Evolutionary conservation across 1,284 basidiomycete genomes (phyloP), one percentile per base, ranked within the genome.

Genomic region (Mycosarcoma mackinlayi): DNA sequence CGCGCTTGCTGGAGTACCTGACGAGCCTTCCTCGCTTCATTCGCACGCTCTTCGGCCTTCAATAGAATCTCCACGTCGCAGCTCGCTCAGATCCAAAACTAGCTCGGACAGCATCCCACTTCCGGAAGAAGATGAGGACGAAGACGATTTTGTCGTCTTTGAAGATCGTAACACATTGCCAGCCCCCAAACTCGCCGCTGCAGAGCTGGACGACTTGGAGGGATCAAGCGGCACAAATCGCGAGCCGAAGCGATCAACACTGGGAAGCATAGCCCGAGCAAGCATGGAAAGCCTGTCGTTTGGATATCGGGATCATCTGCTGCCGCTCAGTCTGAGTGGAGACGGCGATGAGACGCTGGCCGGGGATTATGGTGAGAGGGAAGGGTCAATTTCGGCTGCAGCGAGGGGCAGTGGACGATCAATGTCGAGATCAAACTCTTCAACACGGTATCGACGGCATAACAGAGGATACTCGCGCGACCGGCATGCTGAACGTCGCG

Each of bases 101-200:
- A 69, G 59, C 52, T 60, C 52, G 25, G 59, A 71, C 31, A 57
- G 63, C 53, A 56, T 58, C 14, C 57, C 39, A 9, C n/a, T 58
- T 16, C 59, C 54, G 45, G 60, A 65, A 25, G 72, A 72, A 13
- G 53, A 68, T 33, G 61, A 73, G 24, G 73, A 75, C 39, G 71
- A 76, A 14, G 75, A 75, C 30, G 75, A 74, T 18, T 73, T 75
- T 39, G 73, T 77, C n/a, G 70, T 77, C 6, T 77, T 72, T 19
- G 57, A 72, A 30, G 58, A 66, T 31, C 23, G 54, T 13, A 59
- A 59, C 28, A 61, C 54, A 4, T 33, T 71, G 10, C 47, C 69
- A 19, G 70, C 56, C n/a, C 58, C 55, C 16, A 54, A 42, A 21
- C 33, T 63, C 3, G 57, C 39, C 9, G 19, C 42, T 24, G 64